phyloP scores from a whole-genome alignment of 495 filamentous ascomycete species.

The Talaromyces adpressus region DNA sequence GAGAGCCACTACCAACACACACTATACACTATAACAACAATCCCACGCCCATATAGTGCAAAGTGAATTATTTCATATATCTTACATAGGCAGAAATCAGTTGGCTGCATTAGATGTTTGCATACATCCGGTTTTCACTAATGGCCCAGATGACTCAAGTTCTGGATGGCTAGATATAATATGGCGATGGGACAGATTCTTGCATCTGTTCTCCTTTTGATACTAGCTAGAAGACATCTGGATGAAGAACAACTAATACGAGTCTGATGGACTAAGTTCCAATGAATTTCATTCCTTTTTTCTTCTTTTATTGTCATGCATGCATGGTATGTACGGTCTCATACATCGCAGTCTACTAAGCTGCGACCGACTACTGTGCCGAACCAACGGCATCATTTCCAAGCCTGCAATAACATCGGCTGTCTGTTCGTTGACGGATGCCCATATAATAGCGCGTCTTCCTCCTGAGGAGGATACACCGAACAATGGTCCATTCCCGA shows the following conservation, averaged over 20 bases:
- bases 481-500: neutral
- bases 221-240: neutral
- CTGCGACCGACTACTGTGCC: constrained; percentile 1
- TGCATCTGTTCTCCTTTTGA: neutral
- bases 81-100: neutral
- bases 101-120: neutral
- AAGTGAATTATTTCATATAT: too few species aligned
- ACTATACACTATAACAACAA: neutral
- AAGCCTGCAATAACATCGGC: constrained; percentile 4
- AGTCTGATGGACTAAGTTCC: neutral
- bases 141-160: neutral
- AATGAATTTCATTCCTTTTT: neutral
- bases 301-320: neutral
- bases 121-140: neutral
- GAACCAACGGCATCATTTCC: neutral
- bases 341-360: constrained; percentile 2
- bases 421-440: neutral
- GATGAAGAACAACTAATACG: neutral
- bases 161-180: neutral
- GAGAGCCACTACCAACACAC: neutral
- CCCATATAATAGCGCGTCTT: neutral
- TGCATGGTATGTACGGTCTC: neutral
- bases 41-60: neutral
- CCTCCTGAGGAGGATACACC: neutral
- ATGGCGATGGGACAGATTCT: neutral